A percentile compares a stretch with the other conserved stretches of the same genome.
phyloP scores from a whole-genome alignment of 495 filamentous ascomycete species.

The Neurospora intermedia region DNA sequence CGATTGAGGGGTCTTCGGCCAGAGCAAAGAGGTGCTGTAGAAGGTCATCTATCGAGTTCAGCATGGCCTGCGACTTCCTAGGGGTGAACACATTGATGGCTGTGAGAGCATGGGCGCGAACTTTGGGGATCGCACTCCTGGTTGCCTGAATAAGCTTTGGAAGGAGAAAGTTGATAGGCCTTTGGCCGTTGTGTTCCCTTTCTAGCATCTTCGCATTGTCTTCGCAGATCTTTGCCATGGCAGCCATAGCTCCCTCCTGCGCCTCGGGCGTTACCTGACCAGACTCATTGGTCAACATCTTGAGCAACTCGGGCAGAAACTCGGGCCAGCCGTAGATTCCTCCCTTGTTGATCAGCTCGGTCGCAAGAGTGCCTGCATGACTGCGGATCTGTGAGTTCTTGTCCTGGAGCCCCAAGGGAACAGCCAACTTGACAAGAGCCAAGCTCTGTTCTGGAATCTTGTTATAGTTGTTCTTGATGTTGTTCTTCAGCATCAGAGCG shows the following conservation, averaged over 20 bases:
- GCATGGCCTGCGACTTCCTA: constrained; percentile 63
- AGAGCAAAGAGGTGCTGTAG: constrained; percentile 74
- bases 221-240: constrained; percentile 89
- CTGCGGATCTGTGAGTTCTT: constrained; percentile 70
- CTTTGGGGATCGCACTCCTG: constrained; percentile 56
- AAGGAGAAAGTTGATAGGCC: constrained; percentile 78
- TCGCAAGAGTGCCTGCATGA: constrained; percentile 86
- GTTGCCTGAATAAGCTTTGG: constrained; percentile 87
- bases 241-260: constrained; percentile 90
- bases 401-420: constrained; percentile 73
- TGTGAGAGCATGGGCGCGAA: constrained; percentile 67
- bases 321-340: constrained; percentile 88
- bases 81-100: constrained; percentile 87
- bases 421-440: constrained; percentile 64
- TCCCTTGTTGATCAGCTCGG: constrained; percentile 78
- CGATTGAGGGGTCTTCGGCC: constrained; percentile 58
- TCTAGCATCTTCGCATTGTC: constrained; percentile 85
- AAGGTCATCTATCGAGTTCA: constrained; percentile 66
- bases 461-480: constrained; percentile 60
- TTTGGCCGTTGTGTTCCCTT: constrained; percentile 72
- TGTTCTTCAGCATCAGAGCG: constrained; percentile 91
- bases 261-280: constrained; percentile 55
- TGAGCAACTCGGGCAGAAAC: constrained; percentile 67
- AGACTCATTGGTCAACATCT: constrained; percentile 59
- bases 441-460: constrained; percentile 59